Base-by-base conservation (phyloP, 2,329 filamentous ascomycete genomes). In the Colletotrichum coccodes region DNA sequence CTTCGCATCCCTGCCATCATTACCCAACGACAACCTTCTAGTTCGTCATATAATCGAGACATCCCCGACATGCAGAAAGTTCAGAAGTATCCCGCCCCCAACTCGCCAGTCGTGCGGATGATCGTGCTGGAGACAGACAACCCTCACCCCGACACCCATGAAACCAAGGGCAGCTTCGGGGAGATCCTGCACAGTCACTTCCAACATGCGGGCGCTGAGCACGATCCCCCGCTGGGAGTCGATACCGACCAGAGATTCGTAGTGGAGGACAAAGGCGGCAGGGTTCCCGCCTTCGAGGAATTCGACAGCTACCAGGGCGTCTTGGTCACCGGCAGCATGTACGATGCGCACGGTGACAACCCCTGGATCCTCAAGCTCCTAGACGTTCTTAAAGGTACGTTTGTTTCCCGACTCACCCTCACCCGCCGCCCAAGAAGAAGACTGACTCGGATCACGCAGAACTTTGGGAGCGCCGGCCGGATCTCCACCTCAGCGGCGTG, bases 351-450 rank as follows among this genome's bases (percentile, higher is more conserved):
- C 74, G 92, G 91, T 47, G 83, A 92, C 65, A 83, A 89, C 42
- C 87, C 89, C 0, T 96, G 93, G 93, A 94, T 95, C 60, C 74
- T 91, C 50, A 90, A 90, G 64, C 83, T 95, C 2, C 86, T 94
- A 8, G 86, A 89, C 0, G 78, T 89, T 12, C 77, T 89, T 9
- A 79, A 79, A 75, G 75, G 84, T 85, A 71, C 26, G 76, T 23
- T 6, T n/a, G 3, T 1, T 5, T 36, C 38, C 11, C 60, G 12
- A 30, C 36, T 34, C n/a, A 52, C 12, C 14, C 32, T n/a, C 32
- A 6, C 16, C 52, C 21, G 44, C 21, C 21, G 26, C 44, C 44
- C 44, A n/a, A n/a, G n/a, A 26, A 11, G 11, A 16, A 23, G 9
- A n/a, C 64, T 64, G 32, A 46, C 30, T 11, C 3, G 4, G 9